Evolutionary conservation across 345 rosid species (phyloP).

Genomic region (Limnanthes douglasii): DNA sequence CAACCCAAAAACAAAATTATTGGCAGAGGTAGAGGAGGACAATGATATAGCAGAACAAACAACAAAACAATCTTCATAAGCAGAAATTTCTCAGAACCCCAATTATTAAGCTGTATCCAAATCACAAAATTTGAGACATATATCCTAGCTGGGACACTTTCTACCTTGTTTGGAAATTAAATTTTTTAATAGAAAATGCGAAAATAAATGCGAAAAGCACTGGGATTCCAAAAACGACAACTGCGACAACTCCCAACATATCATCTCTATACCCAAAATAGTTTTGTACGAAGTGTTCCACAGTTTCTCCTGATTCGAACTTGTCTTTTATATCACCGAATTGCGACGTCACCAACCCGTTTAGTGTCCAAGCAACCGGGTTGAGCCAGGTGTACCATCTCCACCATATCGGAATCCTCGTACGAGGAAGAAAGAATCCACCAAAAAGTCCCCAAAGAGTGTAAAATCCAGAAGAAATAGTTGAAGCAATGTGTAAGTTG

Average conservation of each 20-base stretch:
- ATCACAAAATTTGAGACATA: too few species aligned
- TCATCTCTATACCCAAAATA: slow-evolving; percentile 8
- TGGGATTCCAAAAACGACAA: neutral
- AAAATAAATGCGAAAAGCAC: slow-evolving; percentile 1
- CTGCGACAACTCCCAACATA: slow-evolving; percentile 5
- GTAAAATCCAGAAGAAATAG: slow-evolving; percentile 16
- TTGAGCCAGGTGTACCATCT: slow-evolving; percentile 53
- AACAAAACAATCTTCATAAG: too few species aligned
- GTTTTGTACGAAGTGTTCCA: slow-evolving; percentile 2
- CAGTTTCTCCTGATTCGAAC: slow-evolving; percentile 3
- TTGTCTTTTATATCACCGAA: too few species aligned
- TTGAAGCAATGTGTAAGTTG: slow-evolving; percentile 19
- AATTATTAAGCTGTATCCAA: too few species aligned
- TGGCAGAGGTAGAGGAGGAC: too few species aligned
- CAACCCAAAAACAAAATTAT: too few species aligned
- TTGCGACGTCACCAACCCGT: slow-evolving; percentile 40
- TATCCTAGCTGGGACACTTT: too few species aligned
- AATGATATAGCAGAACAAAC: too few species aligned
- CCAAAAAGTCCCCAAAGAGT: slow-evolving; percentile 26
- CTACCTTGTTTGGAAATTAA: slow-evolving; percentile 10
- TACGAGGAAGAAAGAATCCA: slow-evolving; percentile 26
- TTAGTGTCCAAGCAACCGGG: slow-evolving; percentile 40
- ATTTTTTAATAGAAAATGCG: slow-evolving; percentile 1
- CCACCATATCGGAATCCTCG: slow-evolving; percentile 61
- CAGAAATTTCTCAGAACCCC: too few species aligned